Evolutionary conservation across 371 early-diverging fungal genomes (phyloP), one percentile per base, ranked within the genome.

Genomic region (Mucor racemosus): DNA sequence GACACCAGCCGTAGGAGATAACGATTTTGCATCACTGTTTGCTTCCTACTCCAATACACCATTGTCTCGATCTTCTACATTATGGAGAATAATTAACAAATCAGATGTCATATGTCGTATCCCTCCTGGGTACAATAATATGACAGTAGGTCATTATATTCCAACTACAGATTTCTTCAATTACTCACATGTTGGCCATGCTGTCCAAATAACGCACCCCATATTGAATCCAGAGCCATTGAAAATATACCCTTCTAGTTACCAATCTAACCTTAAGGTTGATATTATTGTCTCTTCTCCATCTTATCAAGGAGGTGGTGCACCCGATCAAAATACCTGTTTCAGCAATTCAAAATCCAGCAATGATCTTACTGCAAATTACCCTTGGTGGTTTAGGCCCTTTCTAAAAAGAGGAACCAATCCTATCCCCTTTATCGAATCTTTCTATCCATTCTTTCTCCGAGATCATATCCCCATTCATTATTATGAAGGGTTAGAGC

Each of bases 1-100:
- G 0, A 73, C 74, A 7, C 84, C 86, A 8, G 81, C 76, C 17
- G 66, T 84, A 0, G 82, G 86, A 1, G 82, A 85, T 53, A 73
- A 74, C 0, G 69, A 74, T 4, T 84, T 85, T 73, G 82, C 82
- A 0, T 71, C 80, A 0, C 64, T 50, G 3, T 81, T 79, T 65
- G 68, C 80, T 1, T 77, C 78, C 4, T 63, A 59, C 60, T 59
- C 67, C 3, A 81, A 79, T n/a, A 40, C 39, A 13, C 73, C 78
- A 0, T 48, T 60, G 33, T 35, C 69, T 3, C 46, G 72, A 14
- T 50, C 62, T 3, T 73, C 68, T 0, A 77, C 67, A 3, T 61
- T 79, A 33, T 81, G 82, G 82, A 72, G 82, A 26, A 67, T 81
- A 7, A 69, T 81, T 19, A 69, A 76, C 54, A 63, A 76, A 54